A percentile compares a stretch with the other conserved stretches of the same genome.
These are phyloP conservation scores for Pilatotrama ljubarskyi DNA, from an alignment of 768 basidiomycete genomes.

Conservation along the genomic window DNA sequence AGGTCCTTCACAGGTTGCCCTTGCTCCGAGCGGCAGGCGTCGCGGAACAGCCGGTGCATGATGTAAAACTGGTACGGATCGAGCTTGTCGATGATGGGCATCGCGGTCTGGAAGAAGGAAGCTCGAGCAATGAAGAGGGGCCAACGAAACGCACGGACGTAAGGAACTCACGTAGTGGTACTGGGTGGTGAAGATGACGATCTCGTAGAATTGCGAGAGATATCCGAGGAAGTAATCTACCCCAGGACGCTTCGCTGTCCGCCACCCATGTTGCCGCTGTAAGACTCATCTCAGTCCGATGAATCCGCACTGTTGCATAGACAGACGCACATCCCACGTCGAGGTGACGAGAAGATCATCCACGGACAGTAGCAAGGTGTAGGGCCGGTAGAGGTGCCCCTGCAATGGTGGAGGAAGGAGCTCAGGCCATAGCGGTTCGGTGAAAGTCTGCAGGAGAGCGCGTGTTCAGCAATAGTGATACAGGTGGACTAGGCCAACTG, in stretches of 20 bases:
- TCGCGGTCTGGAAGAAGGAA: conserved; percentile 64
- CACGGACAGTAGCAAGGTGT: conserved; percentile 87
- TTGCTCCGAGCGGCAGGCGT: conserved; percentile 81
- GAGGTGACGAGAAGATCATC: conserved; percentile 92
- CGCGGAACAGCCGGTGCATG: conserved; percentile 88
- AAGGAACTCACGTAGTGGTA: conserved; percentile 74
- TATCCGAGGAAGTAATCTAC: conserved; percentile 98
- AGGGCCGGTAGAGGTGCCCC: conserved; percentile 81
- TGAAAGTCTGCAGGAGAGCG: conserved; percentile 67
- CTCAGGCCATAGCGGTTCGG: conserved; percentile 91
- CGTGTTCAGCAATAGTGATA: neutral
- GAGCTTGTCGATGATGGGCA: conserved; percentile 87
- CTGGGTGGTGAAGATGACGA: conserved; percentile 93
- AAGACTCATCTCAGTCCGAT: neutral
- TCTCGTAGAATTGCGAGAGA: conserved; percentile 96
- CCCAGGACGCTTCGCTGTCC: conserved; percentile 96
- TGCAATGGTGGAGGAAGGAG: conserved; percentile 87
- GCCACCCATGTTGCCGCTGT: conserved; percentile 92
- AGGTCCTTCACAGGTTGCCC: conserved; percentile 93
- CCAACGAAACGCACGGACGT: neutral
- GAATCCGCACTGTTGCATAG: neutral
- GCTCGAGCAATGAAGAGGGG: neutral
- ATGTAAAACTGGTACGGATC: conserved; percentile 93
- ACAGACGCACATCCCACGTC: conserved; percentile 89
- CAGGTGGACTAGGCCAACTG: conserved; percentile 29